Evolutionary conservation across 129 eudicot species (phyloP), one percentile per base, ranked within the genome.

Genomic region (Centella asiatica): DNA sequence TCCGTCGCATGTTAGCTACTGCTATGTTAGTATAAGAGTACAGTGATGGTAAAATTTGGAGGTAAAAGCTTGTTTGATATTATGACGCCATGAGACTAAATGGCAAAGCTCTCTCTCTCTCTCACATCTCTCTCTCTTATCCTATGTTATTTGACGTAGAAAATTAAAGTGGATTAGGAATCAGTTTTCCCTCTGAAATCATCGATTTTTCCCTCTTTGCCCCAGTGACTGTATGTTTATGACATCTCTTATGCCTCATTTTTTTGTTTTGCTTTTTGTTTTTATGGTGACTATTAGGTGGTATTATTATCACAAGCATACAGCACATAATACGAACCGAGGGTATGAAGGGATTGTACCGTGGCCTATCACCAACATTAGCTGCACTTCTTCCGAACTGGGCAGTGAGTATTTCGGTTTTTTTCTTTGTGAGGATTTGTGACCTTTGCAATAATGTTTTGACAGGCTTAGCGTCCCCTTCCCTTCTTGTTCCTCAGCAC

Each of bases 321-420:
- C 86, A 83, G 70, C 72, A 70, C 55, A 84, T 92, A 44, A 37
- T 92, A 65, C 82, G 69, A 64, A 85, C 60, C 5, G 98, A 92
- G 71, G 98, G 98, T 42, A 33, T 73, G 18, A 83, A 75, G 81
- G 98, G 96, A 72, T 64, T 92, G 62, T 92, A 92, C 52, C 94
- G 98, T 11, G 98, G 98, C 33, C 96, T 92, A 65, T 79, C 98
- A 44, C 98, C 98, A 45, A 92, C 98, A 32, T 44, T 92, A 67
- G 66, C 81, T 64, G 98, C 98, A 45, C 54, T 92, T 51, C 96
- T 92, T 77, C 98, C 98, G 47, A 92, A 87, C 69, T 92, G 98
- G 98, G 98, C 98, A 28, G 98, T 92, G 60, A 92, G 96, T 74
- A 44, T 66, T 65, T 19, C 67, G n/a, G n/a, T n/a, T n/a, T n/a